Evolutionary conservation across 2,329 filamentous ascomycete species (phyloP), one percentile per base, ranked within the genome.

Genomic region (Aspergillus sp.): DNA sequence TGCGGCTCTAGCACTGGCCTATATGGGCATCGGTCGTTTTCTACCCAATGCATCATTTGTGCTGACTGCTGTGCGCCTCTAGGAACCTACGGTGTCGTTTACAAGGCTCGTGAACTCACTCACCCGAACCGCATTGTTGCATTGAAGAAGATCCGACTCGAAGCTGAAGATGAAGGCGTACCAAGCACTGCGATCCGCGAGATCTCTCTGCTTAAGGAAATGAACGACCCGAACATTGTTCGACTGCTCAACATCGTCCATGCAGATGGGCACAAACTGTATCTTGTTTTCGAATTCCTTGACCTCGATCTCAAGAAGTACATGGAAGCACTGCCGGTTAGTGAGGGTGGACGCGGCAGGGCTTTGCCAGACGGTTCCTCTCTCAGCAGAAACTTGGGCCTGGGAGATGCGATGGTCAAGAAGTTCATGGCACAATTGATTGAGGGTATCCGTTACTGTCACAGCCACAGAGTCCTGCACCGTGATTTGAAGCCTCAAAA

Each of bases 11-110:
- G 17, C 26, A 4, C n/a, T 2, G 18, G 9, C 22, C 18, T 47
- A 15, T 17, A 5, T 30, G 5, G 12, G n/a, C 22, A 4, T 8
- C 17, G 20, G n/a, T 41, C 32, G 1, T 13, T 45, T 13, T 45
- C 2, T 36, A 36, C 5, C 17, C n/a, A 20, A 6, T 24, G 18
- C 26, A 15, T n/a, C 30, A 11, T 18, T 41, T 7, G 18, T 39
- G 3, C 48, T 51, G 18, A 51, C 38, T 9, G 13, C 34, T 32
- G 42, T 48, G 17, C 38, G 38, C 30, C 15, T 22, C 49, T 64
- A 96, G 92, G 92, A 69, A 96, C 92, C 15, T 96, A 96, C 73
- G 92, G 92, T 75, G 92, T 96, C 62, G 92, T 96, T 62, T 96
- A 96, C 85, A 96, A 96, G 78, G 92, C 92, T 58, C 87, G 89